A percentile compares a stretch with the other conserved stretches of the same genome.
Evolutionary conservation across 23 red algal genomes (phyloP).

Genomic region (Gracilaria caudata): DNA sequence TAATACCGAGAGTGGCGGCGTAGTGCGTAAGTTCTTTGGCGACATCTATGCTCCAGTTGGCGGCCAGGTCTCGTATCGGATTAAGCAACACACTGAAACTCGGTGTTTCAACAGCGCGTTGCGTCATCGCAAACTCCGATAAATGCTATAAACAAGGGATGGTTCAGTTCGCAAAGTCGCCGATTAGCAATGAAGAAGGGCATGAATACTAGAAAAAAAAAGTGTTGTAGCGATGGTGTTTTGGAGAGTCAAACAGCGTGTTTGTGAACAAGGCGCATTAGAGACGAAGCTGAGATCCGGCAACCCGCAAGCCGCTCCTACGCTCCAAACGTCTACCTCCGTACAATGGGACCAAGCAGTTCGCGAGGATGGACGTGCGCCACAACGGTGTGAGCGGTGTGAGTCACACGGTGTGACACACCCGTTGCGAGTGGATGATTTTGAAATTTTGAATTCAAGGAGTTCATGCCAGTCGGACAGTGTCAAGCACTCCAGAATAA

Average conservation of each 20-base stretch:
- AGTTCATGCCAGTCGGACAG: no score
- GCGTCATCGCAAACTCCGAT: not conserved
- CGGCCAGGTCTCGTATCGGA: conserved; percentile 72
- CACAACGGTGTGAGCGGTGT: no score
- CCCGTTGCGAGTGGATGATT: no score
- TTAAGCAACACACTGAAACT: conserved; percentile 68
- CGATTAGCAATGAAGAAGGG: not conserved
- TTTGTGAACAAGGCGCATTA: not conserved
- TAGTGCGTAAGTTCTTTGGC: conserved; percentile 73
- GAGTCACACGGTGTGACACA: no score
- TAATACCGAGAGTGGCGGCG: conserved; percentile 34
- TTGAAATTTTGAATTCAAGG: no score
- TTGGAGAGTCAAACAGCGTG: not conserved
- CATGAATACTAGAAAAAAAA: not conserved
- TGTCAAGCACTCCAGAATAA: no score
- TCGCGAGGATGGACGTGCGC: no score
- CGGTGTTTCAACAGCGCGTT: conserved; percentile 11
- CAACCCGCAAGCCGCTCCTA: no score
- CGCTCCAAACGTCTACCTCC: no score
- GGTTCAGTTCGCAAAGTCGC: not conserved
- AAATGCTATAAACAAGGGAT: not conserved
- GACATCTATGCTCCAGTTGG: conserved; percentile 80
- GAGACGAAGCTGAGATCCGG: no score
- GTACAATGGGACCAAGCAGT: no score
- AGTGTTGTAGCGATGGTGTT: not conserved